phyloP scores from a whole-genome alignment of 257 asterid genomes.

The Jacaranda copaia region DNA sequence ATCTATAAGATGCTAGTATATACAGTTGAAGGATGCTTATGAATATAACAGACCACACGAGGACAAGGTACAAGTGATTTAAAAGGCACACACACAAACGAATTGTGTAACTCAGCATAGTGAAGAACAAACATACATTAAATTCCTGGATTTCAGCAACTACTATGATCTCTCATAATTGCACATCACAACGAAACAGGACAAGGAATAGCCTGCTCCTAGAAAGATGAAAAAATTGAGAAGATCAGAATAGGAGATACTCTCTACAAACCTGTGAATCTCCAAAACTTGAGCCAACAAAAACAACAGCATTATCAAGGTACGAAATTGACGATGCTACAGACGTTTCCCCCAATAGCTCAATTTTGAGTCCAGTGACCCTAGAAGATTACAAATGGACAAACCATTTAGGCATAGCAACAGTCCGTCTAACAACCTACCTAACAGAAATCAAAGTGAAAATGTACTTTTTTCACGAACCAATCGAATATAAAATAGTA shows the following conservation, averaged over 20 bases:
- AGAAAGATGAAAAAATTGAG: constrained; percentile 1
- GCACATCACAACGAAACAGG: background rate
- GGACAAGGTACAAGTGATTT: background rate
- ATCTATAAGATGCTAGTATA: background rate
- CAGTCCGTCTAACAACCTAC: background rate
- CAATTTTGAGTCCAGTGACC: constrained; percentile 82
- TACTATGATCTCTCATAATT: background rate
- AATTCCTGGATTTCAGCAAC: background rate
- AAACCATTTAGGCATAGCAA: constrained; percentile 23
- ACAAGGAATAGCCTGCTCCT: background rate
- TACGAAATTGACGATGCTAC: constrained; percentile 80
- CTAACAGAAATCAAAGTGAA: background rate
- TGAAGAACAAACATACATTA: background rate
- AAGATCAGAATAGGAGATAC: background rate
- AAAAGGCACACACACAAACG: background rate
- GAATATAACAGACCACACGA: background rate
- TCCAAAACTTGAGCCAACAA: constrained; percentile 79
- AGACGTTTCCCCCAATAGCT: constrained; percentile 81
- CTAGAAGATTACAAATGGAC: constrained; percentile 40
- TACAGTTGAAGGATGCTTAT: background rate
- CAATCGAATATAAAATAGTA: background rate
- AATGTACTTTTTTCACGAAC: background rate
- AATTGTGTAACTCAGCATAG: background rate
- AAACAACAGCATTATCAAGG: constrained; percentile 81
- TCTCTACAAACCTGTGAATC: constrained; percentile 69